These are phyloP conservation scores for Geotrichum ghanense DNA, from an alignment of 805 yeast genomes.

Conservation along the genomic window DNA sequence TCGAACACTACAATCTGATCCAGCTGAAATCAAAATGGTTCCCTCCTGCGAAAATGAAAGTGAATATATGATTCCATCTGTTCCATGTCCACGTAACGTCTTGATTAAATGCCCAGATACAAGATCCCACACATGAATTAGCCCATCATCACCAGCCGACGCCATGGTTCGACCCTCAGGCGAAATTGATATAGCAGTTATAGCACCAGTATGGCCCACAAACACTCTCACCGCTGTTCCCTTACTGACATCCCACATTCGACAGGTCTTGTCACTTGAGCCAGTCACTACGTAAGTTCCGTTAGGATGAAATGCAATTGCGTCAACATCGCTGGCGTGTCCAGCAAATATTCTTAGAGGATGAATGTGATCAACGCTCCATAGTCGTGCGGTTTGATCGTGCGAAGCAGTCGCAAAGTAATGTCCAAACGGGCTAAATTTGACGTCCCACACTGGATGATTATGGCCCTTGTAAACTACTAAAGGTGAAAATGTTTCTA, in stretches of 20 bases:
- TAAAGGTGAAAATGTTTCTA: slow-evolving; percentile 78
- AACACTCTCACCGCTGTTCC: slow-evolving; percentile 88
- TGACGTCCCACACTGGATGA: slow-evolving; percentile 96
- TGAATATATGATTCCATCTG: slow-evolving; percentile 68
- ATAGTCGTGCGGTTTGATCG: slow-evolving; percentile 92
- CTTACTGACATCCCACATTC: slow-evolving; percentile 94
- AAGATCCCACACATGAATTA: slow-evolving; percentile 85
- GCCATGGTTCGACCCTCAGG: slow-evolving; percentile 98
- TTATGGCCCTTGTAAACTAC: slow-evolving; percentile 95
- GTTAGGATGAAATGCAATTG: slow-evolving; percentile 92
- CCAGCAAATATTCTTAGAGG: slow-evolving; percentile 96
- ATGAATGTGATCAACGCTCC: slow-evolving; percentile 97
- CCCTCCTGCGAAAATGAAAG: slow-evolving; percentile 81
- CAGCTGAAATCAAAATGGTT: slow-evolving; percentile 78
- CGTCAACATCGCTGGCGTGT: slow-evolving; percentile 90
- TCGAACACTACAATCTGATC: slow-evolving; percentile 84
- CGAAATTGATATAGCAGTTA: slow-evolving; percentile 74
- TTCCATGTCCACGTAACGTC: slow-evolving; percentile 91
- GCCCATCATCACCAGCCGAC: slow-evolving; percentile 86
- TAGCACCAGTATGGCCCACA: slow-evolving; percentile 85
- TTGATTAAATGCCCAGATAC: slow-evolving; percentile 84
- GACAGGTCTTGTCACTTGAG: slow-evolving; percentile 84
- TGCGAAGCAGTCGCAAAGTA: slow-evolving; percentile 97
- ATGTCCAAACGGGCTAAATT: slow-evolving; percentile 90
- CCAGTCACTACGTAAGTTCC: slow-evolving; percentile 93